Evolutionary conservation across 2,329 filamentous ascomycete species (phyloP).

Genomic region (Colletotrichum gloeosporioides): DNA sequence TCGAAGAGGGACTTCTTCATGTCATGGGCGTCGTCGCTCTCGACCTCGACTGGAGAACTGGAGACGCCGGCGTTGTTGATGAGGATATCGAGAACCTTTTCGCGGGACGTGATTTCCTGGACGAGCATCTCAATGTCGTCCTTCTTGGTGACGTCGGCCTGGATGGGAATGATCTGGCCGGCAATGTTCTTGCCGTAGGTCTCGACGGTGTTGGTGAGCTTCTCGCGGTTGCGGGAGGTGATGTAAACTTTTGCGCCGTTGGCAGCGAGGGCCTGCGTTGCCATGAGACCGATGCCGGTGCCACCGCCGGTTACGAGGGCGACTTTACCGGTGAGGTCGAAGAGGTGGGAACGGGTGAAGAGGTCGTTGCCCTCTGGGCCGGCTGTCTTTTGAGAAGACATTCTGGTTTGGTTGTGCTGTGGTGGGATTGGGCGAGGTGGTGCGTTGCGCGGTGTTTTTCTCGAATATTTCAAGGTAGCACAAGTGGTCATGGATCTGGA

Average conservation of each 20-base stretch:
- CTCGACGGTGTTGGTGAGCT: conserved; percentile 64
- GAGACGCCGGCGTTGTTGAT: conserved; percentile 74
- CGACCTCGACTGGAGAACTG: conserved; percentile 59
- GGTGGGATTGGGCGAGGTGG: background rate
- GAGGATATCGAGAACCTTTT: conserved; percentile 66
- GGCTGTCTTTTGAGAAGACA: conserved; percentile 21
- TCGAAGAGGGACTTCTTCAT: conserved; percentile 72
- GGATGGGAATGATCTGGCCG: conserved; percentile 64
- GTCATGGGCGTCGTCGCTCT: conserved; percentile 55
- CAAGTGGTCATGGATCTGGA: background rate
- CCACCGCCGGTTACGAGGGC: conserved; percentile 56
- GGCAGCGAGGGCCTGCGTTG: conserved; percentile 67
- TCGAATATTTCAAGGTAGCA: background rate
- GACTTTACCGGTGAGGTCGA: conserved; percentile 46
- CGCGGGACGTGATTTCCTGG: conserved; percentile 58
- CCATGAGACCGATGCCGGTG: conserved; percentile 73
- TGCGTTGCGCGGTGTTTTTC: background rate
- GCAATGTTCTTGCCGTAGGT: conserved; percentile 58
- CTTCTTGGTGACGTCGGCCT: conserved; percentile 68
- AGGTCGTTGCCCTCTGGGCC: conserved; percentile 27
- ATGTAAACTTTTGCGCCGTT: conserved; percentile 77
- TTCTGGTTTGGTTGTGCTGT: background rate
- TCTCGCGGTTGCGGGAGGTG: conserved; percentile 67
- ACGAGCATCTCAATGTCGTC: conserved; percentile 63
- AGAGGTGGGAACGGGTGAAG: conserved; percentile 43